phyloP scores from a whole-genome alignment of 2,329 filamentous ascomycete species.

The Alternaria hordeiaustralica region DNA sequence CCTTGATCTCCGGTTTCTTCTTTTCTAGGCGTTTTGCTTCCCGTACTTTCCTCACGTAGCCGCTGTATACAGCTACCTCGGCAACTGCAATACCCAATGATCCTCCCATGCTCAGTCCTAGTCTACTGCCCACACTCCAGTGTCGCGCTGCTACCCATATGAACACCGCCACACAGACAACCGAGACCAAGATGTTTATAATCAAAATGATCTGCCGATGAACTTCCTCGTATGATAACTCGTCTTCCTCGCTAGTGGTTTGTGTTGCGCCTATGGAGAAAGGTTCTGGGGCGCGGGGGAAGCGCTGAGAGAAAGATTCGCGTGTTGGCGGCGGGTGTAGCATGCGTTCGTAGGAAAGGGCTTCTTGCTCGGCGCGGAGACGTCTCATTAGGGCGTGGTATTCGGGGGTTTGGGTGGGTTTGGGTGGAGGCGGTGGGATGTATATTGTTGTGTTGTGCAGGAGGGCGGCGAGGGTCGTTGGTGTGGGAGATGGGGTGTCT shows the following conservation, averaged over 20 bases:
- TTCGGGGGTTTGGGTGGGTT: slow-evolving; percentile 70
- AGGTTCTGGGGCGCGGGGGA: slow-evolving; percentile 60
- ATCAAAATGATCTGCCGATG: slow-evolving; percentile 85
- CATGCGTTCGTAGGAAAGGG: slow-evolving; percentile 82
- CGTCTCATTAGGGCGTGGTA: slow-evolving; percentile 88
- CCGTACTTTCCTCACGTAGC: slow-evolving; percentile 74
- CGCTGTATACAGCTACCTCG: slow-evolving; percentile 78
- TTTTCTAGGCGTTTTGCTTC: slow-evolving; percentile 71
- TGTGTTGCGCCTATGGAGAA: slow-evolving; percentile 49
- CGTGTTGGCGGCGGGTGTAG: slow-evolving; percentile 63
- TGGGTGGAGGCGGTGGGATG: slow-evolving; percentile 78
- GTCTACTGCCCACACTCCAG: slow-evolving; percentile 73
- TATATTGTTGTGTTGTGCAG: slow-evolving; percentile 77
- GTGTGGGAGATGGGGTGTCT: background rate
- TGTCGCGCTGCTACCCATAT: slow-evolving; percentile 80
- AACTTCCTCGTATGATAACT: slow-evolving; percentile 73
- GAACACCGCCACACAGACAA: slow-evolving; percentile 77
- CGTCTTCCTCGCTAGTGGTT: slow-evolving; percentile 61
- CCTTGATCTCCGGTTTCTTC: slow-evolving; percentile 67
- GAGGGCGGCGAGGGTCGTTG: slow-evolving; percentile 68
- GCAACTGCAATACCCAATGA: slow-evolving; percentile 74
- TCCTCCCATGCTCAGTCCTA: slow-evolving; percentile 75
- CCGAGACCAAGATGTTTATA: slow-evolving; percentile 86
- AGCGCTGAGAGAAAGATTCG: slow-evolving; percentile 67
- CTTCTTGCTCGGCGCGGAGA: slow-evolving; percentile 82